Conservation (phyloP, 208 protist genomes). For the Vickermania spadyakhi region DNA sequence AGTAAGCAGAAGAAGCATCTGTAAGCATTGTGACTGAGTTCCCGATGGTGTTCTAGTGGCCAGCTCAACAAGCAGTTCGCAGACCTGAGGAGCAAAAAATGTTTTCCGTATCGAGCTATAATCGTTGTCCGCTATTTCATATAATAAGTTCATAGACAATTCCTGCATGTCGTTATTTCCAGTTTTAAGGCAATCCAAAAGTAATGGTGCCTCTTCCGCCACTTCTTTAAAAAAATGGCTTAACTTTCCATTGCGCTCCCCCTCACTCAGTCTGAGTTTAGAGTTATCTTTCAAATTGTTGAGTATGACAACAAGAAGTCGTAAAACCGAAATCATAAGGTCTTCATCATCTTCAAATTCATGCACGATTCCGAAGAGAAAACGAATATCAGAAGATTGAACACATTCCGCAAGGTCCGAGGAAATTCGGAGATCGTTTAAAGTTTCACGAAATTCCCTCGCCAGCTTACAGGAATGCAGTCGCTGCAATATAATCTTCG, state of each 20-base stretch:
- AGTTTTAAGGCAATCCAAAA: background rate
- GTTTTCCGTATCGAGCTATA: conserved; percentile 29
- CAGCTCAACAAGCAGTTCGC: conserved; percentile 45
- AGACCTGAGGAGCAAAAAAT: conserved; percentile 48
- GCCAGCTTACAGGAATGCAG: background rate
- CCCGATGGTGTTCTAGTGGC: conserved; percentile 20
- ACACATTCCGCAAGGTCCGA: background rate
- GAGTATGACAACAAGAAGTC: background rate
- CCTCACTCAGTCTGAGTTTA: background rate
- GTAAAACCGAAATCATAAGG: background rate
- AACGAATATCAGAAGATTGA: background rate
- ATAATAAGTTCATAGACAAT: conserved; percentile 18
- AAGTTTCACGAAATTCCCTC: background rate
- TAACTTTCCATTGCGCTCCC: background rate
- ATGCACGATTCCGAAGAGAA: background rate
- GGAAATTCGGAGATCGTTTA: background rate
- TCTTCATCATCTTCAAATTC: background rate
- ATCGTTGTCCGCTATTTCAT: conserved; percentile 57
- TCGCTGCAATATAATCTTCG: background rate
- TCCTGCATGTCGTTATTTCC: background rate
- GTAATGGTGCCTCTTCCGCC: background rate
- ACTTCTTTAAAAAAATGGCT: background rate
- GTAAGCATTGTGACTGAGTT: conserved; percentile 44
- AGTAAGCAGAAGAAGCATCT: conserved; percentile 54
- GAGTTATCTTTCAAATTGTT: background rate